Evolutionary conservation across 805 yeast genomes (phyloP).

Genomic region (Barnettozyma salicaria): DNA sequence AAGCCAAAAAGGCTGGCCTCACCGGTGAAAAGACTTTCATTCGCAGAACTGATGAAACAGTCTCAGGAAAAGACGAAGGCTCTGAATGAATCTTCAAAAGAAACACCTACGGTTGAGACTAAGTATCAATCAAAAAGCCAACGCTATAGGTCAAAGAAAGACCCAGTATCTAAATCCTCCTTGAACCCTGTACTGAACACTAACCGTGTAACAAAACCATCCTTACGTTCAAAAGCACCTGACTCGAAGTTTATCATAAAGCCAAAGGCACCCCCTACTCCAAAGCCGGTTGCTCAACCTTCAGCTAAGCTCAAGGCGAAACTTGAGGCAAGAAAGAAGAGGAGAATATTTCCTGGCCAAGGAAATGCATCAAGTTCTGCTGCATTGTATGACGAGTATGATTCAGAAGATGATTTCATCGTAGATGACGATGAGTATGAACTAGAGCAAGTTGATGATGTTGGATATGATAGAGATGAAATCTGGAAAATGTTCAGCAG

Average conservation of each 20-base stretch:
- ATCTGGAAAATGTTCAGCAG: constrained; percentile 82
- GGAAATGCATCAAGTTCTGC: not conserved
- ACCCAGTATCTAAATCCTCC: constrained; percentile 5
- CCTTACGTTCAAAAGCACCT: not conserved
- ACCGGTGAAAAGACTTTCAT: constrained; percentile 41
- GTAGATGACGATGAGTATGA: constrained; percentile 42
- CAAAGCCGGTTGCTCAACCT: constrained; percentile 46
- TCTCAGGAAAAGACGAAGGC: constrained; percentile 38
- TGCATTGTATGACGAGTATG: constrained; percentile 38
- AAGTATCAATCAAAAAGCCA: not conserved
- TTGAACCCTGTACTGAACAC: no score
- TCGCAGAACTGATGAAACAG: constrained; percentile 51
- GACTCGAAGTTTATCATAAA: not conserved
- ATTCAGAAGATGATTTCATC: constrained; percentile 46
- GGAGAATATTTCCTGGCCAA: constrained; percentile 4
- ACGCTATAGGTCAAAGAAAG: constrained; percentile 9
- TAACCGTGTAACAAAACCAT: no score
- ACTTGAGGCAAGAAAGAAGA: constrained; percentile 30
- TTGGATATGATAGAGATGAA: constrained; percentile 73
- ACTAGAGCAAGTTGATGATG: constrained; percentile 20
- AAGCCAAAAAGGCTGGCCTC: constrained; percentile 9
- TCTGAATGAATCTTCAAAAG: constrained; percentile 15
- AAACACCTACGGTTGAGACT: constrained; percentile 13
- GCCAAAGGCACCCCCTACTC: constrained; percentile 6
- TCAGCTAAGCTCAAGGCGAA: constrained; percentile 47